A percentile compares a stretch with the other conserved stretches of the same genome.
Evolutionary conservation across 352 stramenopile species (phyloP).

Genomic region (Phytopythium helicoides): DNA sequence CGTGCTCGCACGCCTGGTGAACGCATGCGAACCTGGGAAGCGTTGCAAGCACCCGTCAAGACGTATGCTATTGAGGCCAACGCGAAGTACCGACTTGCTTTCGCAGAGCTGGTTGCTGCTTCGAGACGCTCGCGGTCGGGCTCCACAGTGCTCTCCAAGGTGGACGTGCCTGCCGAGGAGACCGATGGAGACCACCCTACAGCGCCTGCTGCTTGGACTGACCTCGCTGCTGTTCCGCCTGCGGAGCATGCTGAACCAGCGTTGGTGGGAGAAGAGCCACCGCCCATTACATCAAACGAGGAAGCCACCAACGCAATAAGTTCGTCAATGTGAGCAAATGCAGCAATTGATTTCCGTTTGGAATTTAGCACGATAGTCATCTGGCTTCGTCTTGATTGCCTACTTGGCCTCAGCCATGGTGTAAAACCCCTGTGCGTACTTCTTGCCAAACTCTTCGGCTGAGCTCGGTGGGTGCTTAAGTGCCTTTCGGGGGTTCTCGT

Average conservation of each 20-base stretch:
- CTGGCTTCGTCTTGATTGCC: not conserved
- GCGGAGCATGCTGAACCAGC: not conserved
- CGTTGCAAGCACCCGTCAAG: conserved; percentile 63
- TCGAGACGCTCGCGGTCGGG: conserved; percentile 43
- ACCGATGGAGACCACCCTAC: not conserved
- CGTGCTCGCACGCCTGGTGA: conserved; percentile 32
- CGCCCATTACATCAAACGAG: not conserved
- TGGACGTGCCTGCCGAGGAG: not conserved
- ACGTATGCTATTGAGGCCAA: conserved; percentile 74
- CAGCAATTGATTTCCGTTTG: too few relatives aligned
- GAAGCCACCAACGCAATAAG: not conserved
- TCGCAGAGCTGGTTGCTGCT: conserved; percentile 40
- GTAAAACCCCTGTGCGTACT: conserved; percentile 84
- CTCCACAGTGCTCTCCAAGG: conserved; percentile 54
- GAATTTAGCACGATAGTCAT: too few relatives aligned
- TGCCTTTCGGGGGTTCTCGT: conserved; percentile 76
- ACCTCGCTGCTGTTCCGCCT: not conserved
- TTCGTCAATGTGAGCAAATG: too few relatives aligned
- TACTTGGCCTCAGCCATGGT: conserved; percentile 81
- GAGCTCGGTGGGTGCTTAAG: conserved; percentile 66
- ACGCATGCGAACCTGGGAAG: conserved; percentile 74
- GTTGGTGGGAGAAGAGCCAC: not conserved
- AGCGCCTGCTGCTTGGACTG: not conserved
- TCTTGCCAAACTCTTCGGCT: conserved; percentile 69
- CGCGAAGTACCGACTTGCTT: conserved; percentile 54